phyloP scores from a whole-genome alignment of 345 rosid species.

The Hibiscus tridactylites region DNA sequence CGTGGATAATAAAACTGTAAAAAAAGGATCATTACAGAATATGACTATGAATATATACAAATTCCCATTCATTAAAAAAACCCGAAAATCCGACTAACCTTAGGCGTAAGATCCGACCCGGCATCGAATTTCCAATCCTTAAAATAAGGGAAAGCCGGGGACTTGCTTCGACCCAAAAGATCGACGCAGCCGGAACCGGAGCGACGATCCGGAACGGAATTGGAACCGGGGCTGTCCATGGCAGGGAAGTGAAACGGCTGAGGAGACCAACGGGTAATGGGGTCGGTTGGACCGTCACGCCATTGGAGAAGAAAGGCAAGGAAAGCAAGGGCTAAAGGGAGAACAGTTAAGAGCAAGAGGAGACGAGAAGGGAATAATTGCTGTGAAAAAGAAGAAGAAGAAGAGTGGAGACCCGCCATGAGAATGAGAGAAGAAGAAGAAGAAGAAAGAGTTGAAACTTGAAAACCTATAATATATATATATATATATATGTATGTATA shows the following conservation, averaged over 20 bases:
- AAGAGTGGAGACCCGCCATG: conserved; percentile 41
- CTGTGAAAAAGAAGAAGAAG: conserved; percentile 11
- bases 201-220: conserved; percentile 3
- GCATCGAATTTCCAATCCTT: conserved; percentile 57
- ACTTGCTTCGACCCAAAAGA: conserved; percentile 45
- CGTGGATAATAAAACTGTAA: background rate
- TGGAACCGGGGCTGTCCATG: conserved; percentile 25
- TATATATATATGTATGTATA: too few species aligned
- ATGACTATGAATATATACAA: background rate
- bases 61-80: background rate
- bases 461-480: too few species aligned
- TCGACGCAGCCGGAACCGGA: conserved; percentile 45
- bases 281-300: conserved; percentile 47
- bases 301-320: conserved; percentile 69
- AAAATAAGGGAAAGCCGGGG: conserved; percentile 64
- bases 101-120: conserved; percentile 65
- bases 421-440: conserved; percentile 20
- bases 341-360: conserved; percentile 41
- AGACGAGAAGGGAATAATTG: conserved; percentile 28
- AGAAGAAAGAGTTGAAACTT: background rate
- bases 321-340: conserved; percentile 45
- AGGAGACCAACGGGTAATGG: conserved; percentile 37
- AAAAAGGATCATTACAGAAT: background rate
- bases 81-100: conserved; percentile 30
- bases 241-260: conserved; percentile 63